These are phyloP conservation scores for Globisporangium polare DNA, from an alignment of 352 stramenopile species.

Conservation along the genomic window DNA sequence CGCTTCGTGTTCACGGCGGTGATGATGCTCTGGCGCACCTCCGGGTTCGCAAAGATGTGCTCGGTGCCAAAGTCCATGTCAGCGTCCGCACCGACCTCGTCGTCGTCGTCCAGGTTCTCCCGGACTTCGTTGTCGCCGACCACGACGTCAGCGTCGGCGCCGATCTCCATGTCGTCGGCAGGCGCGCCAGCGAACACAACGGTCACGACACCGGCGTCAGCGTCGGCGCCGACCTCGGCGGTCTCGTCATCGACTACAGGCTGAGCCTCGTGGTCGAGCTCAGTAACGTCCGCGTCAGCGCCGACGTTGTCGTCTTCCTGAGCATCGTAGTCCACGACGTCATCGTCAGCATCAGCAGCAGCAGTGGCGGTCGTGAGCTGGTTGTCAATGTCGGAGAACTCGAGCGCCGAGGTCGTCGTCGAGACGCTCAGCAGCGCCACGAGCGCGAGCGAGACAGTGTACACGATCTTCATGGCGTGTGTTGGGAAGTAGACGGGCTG, in stretches of 20 bases:
- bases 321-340: too few species aligned
- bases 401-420: neutral
- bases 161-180: neutral
- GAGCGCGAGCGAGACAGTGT: constrained; percentile 1
- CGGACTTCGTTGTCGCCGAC: neutral
- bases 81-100: constrained; percentile 3
- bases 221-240: neutral
- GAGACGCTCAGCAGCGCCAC: constrained; percentile 4
- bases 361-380: neutral
- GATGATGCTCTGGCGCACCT: constrained; percentile 5
- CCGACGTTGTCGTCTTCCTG: neutral
- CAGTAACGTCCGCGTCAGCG: neutral
- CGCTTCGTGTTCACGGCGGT: constrained; percentile 3
- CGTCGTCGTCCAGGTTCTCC: neutral
- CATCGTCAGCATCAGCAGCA: neutral
- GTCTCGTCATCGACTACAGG: too few species aligned
- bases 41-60: neutral
- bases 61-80: neutral
- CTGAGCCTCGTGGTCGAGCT: too few species aligned
- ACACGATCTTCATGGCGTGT: constrained; percentile 3
- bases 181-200: neutral
- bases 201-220: neutral
- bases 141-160: neutral
- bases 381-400: neutral
- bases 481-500: neutral